Evolutionary conservation across 1,139 yeast genomes (phyloP).

Genomic region (Candida anutae): DNA sequence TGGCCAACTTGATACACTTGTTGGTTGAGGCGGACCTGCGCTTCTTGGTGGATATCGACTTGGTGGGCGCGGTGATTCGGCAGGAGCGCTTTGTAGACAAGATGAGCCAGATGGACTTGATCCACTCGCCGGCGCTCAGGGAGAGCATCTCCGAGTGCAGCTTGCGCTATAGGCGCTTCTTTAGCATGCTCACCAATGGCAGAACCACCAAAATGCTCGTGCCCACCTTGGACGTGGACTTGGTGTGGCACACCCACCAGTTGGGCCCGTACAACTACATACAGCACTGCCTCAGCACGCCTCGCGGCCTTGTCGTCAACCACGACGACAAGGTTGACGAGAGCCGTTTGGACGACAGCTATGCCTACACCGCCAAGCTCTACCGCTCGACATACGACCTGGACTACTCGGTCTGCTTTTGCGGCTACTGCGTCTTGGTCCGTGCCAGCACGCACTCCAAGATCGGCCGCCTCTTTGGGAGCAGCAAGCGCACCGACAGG

Average conservation of each 20-base stretch:
- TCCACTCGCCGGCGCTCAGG: conserved; percentile 14
- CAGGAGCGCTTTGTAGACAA: conserved; percentile 24
- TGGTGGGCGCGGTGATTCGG: conserved; percentile 23
- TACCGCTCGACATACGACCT: conserved; percentile 13
- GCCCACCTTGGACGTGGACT: conserved; percentile 33
- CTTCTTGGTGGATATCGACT: conserved; percentile 17
- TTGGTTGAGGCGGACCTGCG: conserved; percentile 10
- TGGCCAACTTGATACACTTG: conserved; percentile 14
- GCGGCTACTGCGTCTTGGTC: conserved; percentile 16
- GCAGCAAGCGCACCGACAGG: not conserved
- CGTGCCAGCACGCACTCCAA: conserved; percentile 5
- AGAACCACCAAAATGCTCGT: conserved; percentile 13
- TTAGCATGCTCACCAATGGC: conserved; percentile 11
- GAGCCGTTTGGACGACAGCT: conserved; percentile 12
- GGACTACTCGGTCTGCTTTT: conserved; percentile 20
- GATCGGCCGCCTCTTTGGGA: conserved; percentile 5
- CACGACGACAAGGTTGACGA: conserved; percentile 23
- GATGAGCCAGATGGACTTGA: conserved; percentile 24
- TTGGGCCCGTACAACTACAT: conserved; percentile 18
- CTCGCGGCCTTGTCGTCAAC: conserved; percentile 12
- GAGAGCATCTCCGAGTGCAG: conserved; percentile 14
- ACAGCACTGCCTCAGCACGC: conserved; percentile 10
- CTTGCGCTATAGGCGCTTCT: conserved; percentile 19
- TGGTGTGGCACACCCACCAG: conserved; percentile 36
- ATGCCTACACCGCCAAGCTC: conserved; percentile 13